A percentile compares a stretch with the other conserved stretches of the same genome.
Evolutionary conservation across 257 asterid genomes (phyloP).

Genomic region (Vinca minor): DNA sequence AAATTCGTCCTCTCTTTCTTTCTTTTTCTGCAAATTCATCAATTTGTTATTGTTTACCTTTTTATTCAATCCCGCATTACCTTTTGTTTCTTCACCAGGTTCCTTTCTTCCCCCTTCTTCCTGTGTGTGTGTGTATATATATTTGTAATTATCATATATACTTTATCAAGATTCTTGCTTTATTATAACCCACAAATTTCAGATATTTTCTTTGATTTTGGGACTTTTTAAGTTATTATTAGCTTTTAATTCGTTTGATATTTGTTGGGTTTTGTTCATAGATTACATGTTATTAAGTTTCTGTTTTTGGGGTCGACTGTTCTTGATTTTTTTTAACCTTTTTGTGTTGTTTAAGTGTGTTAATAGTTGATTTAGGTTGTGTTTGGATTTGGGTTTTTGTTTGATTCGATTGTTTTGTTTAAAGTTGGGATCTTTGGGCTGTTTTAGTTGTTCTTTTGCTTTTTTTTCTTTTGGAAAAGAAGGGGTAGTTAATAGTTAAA

Average conservation of each 20-base stretch:
- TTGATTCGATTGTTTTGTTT: constrained; percentile 33
- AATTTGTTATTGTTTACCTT: too few species aligned
- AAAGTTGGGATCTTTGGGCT: constrained; percentile 34
- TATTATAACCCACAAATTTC: constrained; percentile 8
- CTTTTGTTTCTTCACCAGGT: constrained; percentile 14
- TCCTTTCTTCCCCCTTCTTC: background rate
- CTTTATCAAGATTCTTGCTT: constrained; percentile 1
- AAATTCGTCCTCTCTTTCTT: too few species aligned
- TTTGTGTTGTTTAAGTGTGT: constrained; percentile 9
- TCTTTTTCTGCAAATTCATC: too few species aligned
- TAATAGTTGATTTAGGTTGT: too few species aligned
- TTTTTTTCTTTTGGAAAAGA: constrained; percentile 13
- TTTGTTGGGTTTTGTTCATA: background rate
- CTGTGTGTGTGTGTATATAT: too few species aligned
- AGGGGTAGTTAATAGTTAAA: constrained; percentile 10
- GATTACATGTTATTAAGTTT: constrained; percentile 7
- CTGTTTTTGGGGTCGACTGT: constrained; percentile 20
- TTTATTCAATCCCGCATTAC: constrained; percentile 13
- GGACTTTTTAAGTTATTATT: background rate
- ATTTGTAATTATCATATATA: background rate
- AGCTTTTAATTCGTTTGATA: constrained; percentile 6
- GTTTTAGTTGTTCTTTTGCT: constrained; percentile 17
- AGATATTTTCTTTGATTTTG: constrained; percentile 6
- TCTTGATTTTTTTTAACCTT: background rate
- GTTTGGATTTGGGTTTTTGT: constrained; percentile 19